Conservation (phyloP, 352 stramenopile genomes). For the Globisporangium radiosum region DNA sequence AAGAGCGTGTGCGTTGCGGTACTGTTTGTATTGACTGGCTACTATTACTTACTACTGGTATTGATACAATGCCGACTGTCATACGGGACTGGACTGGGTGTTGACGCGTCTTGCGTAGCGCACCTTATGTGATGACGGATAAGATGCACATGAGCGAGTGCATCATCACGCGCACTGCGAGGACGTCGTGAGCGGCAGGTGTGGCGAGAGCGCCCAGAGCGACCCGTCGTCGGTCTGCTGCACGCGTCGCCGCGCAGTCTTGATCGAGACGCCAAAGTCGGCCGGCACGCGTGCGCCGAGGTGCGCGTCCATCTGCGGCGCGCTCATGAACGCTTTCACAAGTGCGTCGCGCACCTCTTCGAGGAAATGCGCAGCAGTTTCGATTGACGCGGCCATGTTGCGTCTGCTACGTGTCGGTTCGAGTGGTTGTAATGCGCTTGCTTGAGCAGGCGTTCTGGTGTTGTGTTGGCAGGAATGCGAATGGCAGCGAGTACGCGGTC, state of each 20-base stretch:
- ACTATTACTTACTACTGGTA: background rate
- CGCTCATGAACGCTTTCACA: constrained; percentile 71
- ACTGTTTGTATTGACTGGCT: too few relatives aligned
- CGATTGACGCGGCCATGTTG: constrained; percentile 9
- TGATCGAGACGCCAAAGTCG: constrained; percentile 18
- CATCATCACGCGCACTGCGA: constrained; percentile 9
- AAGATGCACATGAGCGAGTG: background rate
- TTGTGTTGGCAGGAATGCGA: background rate
- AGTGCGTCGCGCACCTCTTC: constrained; percentile 50
- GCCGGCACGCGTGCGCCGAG: constrained; percentile 53
- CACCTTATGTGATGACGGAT: background rate
- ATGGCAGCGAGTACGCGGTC: background rate
- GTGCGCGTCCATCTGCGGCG: constrained; percentile 63
- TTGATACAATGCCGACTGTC: background rate
- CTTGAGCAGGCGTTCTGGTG: constrained; percentile 1
- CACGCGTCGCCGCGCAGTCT: constrained; percentile 15
- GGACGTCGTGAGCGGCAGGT: constrained; percentile 38
- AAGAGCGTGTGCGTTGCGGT: too few relatives aligned
- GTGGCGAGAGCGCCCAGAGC: constrained; percentile 50
- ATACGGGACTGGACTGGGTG: too few relatives aligned
- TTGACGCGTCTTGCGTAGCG: too few relatives aligned
- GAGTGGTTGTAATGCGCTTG: background rate
- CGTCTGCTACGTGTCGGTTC: background rate
- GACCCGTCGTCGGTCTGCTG: constrained; percentile 44
- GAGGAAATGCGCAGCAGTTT: constrained; percentile 24